Base-by-base conservation (phyloP, 257 asterid genomes). In the Ophiorrhiza pumila region DNA sequence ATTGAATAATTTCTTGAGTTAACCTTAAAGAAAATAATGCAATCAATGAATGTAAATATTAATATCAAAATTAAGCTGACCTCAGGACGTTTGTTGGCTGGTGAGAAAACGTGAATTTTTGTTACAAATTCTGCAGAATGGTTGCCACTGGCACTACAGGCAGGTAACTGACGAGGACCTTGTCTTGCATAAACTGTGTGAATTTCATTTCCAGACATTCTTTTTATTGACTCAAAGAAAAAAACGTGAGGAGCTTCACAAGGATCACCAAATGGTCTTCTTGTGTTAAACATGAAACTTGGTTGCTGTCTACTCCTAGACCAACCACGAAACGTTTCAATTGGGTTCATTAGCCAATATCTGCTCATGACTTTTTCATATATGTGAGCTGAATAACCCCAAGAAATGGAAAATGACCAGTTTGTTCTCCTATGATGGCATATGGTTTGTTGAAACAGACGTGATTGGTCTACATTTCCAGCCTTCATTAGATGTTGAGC, bases 351-450 rank as follows among this genome's bases (percentile, higher is more conserved):
- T 20, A 90, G 42, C 56, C 78, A 68, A 74, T 92, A 86, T 22
- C 95, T 81, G 1, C 92, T 85, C 73, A 82, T 70, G 4, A 86
- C 68, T 2, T 49, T 61, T 71, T 90, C 91, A 46, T 85, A 90
- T 17, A 88, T 77, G 0, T 85, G 85, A 0, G 82, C 87, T 0
- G 96, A 88, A 15, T 88, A 88, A 3, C 96, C 96, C 92, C 92
- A 90, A 0, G 96, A 80, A 29, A 88, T 37, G 12, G 95, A 88
- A 9, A 90, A 76, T 0, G 91, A 65, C 96, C 91, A 86, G 1
- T 67, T 81, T 12, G 31, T 79, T 17, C 31, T 58, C 57, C 78
- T 77, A 37, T 83, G 59, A 41, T 88, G 41, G 69, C 96, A 88
- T 0, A 86, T 67, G 14, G 86, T 87, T 77, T 90, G 96, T 31